Evolutionary conservation across 2,329 filamentous ascomycete genomes (phyloP).

Genomic region (Escovopsis sp.): DNA sequence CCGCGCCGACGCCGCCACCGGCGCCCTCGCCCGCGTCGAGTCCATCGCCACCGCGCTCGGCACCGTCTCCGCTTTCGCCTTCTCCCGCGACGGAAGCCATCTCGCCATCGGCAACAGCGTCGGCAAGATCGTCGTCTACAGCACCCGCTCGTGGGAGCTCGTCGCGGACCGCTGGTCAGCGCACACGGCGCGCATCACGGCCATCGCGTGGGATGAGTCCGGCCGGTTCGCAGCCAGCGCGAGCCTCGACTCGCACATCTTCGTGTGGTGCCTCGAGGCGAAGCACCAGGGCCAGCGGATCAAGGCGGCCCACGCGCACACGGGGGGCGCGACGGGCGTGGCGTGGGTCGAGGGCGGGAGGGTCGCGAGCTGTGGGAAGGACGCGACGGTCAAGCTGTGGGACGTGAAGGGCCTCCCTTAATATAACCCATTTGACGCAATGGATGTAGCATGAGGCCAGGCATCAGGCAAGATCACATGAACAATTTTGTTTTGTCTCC

Average conservation of each 20-base stretch:
- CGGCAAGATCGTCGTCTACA: constrained; percentile 77
- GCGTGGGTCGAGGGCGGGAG: constrained; percentile 58
- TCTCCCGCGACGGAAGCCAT: constrained; percentile 61
- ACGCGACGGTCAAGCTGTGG: constrained; percentile 90
- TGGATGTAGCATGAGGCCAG: too few species aligned
- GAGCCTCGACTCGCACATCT: constrained; percentile 78
- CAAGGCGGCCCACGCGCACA: constrained; percentile 79
- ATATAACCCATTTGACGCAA: too few species aligned
- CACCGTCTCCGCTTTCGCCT: constrained; percentile 64
- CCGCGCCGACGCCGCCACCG: constrained; percentile 30
- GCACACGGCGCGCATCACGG: constrained; percentile 41
- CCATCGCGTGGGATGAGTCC: constrained; percentile 59
- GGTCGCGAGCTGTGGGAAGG: constrained; percentile 67
- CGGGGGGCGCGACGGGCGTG: constrained; percentile 85
- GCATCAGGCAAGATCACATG: too few species aligned
- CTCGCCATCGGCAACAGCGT: constrained; percentile 71
- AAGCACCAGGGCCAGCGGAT: constrained; percentile 68
- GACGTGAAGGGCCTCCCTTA: constrained; percentile 22
- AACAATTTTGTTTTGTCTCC: too few species aligned
- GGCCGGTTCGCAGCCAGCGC: constrained; percentile 72
- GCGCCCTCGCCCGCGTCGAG: constrained; percentile 36
- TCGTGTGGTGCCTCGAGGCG: constrained; percentile 75
- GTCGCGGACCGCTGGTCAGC: constrained; percentile 60
- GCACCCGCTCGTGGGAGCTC: constrained; percentile 45
- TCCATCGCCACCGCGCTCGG: constrained; percentile 51